Conservation (phyloP, 352 stramenopile genomes). For the Phytophthora vignae region DNA sequence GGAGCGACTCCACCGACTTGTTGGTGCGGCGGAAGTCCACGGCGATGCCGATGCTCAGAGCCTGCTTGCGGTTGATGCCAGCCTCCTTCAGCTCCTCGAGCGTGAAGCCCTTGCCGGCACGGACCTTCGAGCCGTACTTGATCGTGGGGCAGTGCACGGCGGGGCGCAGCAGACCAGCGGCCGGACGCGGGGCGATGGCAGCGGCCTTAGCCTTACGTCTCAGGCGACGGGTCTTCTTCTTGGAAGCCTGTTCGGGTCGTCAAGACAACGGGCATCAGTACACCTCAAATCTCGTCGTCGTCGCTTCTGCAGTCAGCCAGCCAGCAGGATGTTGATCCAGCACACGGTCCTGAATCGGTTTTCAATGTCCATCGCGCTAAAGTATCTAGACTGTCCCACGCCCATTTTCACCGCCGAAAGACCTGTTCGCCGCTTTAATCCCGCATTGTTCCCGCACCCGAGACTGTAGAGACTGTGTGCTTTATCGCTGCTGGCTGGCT, state of each 20-base stretch:
- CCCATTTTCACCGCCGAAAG: not conserved
- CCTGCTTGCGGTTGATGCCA: constrained; percentile 96
- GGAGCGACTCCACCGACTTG: constrained; percentile 96
- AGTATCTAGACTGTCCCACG: constrained; percentile 5
- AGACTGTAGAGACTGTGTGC: not conserved
- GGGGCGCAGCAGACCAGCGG: constrained; percentile 96
- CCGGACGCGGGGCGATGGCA: constrained; percentile 96
- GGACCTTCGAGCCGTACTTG: constrained; percentile 99
- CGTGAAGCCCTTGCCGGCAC: constrained; percentile 98
- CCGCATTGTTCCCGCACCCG: no score
- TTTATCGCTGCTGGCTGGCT: constrained; percentile 21
- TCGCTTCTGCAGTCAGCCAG: constrained; percentile 9
- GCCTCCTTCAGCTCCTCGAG: constrained; percentile 99
- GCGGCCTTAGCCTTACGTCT: constrained; percentile 98
- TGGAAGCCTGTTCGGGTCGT: constrained; percentile 91
- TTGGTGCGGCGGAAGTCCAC: constrained; percentile 99
- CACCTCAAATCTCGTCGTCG: not conserved
- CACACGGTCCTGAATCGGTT: not conserved
- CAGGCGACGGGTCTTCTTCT: constrained; percentile 97
- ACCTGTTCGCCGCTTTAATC: no score
- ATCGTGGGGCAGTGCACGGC: constrained; percentile 98
- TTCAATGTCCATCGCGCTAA: not conserved
- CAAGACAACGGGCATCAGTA: constrained; percentile 45
- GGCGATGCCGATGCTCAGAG: constrained; percentile 97
- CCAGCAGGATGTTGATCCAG: not conserved